Evolutionary conservation across 257 asterid genomes (phyloP).

Genomic region (Paulownia fortunei): DNA sequence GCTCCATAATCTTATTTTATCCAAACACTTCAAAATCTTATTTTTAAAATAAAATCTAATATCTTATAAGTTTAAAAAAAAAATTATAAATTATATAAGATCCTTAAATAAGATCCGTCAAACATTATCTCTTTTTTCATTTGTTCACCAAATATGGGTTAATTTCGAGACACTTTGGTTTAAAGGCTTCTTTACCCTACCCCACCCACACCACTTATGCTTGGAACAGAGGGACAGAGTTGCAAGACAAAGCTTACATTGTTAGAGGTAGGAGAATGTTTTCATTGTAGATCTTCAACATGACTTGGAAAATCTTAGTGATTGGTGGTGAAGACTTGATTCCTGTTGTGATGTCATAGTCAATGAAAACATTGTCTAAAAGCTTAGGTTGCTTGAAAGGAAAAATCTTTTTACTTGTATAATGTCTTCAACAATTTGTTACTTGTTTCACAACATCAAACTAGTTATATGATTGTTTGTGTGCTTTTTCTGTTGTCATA

Average conservation of each 20-base stretch:
- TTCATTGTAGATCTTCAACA: constrained; percentile 26
- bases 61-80: background rate
- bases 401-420: constrained; percentile 13
- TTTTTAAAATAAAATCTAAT: background rate
- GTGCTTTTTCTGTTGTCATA: constrained; percentile 15
- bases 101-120: background rate
- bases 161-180: constrained; percentile 18
- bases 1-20: background rate
- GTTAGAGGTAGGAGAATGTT: constrained; percentile 10
- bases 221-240: constrained; percentile 20
- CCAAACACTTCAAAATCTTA: background rate
- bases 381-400: constrained; percentile 24
- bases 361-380: constrained; percentile 21
- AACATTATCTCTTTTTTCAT: constrained; percentile 1
- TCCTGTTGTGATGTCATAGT: constrained; percentile 19
- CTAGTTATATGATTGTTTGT: background rate
- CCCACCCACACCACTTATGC: background rate
- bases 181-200: background rate
- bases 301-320: background rate
- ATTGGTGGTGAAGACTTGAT: background rate
- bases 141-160: constrained; percentile 12
- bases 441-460: background rate
- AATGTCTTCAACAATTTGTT: constrained; percentile 4
- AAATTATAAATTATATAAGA: background rate
- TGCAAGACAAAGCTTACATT: background rate